These are phyloP conservation scores for Termitomyces sp. DNA, from an alignment of 768 basidiomycete species.

Conservation along the genomic window DNA sequence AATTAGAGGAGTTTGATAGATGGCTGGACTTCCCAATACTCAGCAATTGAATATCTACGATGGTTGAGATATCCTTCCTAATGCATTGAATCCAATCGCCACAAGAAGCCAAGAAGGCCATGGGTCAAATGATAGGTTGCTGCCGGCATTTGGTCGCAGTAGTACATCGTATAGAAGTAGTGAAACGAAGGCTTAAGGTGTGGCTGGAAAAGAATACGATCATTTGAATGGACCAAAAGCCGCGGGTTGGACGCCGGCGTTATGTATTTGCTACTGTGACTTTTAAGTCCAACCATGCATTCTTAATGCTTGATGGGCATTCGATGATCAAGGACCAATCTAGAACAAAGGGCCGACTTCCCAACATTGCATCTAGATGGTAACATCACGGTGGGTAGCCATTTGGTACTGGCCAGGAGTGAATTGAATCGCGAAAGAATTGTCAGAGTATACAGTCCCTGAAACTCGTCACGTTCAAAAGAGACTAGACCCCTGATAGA, in stretches of 20 bases:
- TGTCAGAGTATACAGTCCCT: constrained; percentile 49
- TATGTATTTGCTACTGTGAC: background rate
- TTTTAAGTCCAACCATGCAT: no score
- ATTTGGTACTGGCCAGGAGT: constrained; percentile 42
- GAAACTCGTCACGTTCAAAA: background rate
- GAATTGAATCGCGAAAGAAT: constrained; percentile 45
- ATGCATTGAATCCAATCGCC: background rate
- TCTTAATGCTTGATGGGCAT: background rate
- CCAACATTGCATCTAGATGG: background rate
- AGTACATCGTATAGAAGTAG: background rate
- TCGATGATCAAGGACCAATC: background rate
- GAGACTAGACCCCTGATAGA: background rate
- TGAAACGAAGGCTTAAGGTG: background rate
- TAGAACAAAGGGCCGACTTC: background rate
- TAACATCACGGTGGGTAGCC: constrained; percentile 37
- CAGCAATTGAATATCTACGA: background rate
- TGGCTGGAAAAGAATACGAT: background rate
- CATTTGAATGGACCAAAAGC: background rate
- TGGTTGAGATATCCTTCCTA: background rate
- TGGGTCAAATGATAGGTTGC: no score
- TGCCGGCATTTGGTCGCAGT: background rate
- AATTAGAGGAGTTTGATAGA: background rate
- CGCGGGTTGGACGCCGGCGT: background rate
- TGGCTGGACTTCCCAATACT: background rate
- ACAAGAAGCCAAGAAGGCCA: background rate